Percentiles rank a stretch among this genome's conserved stretches.
phyloP scores from a whole-genome alignment of 768 basidiomycete species.

The Tricholoma flavovirens region DNA sequence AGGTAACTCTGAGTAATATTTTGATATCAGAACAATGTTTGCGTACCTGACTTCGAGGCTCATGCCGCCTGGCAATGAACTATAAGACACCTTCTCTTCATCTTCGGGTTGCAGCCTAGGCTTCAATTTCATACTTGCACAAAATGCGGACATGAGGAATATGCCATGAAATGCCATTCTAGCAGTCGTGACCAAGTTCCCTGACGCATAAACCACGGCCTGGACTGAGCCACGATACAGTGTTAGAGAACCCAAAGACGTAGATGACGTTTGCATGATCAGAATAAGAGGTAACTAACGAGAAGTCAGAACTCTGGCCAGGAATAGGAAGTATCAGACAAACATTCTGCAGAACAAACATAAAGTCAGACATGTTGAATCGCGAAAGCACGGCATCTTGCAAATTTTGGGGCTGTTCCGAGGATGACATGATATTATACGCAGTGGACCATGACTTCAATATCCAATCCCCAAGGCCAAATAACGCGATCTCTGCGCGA shows the following conservation, averaged over 20 bases:
- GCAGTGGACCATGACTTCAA: slow-evolving; percentile 70
- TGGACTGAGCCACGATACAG: slow-evolving; percentile 77
- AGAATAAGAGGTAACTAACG: slow-evolving; percentile 69
- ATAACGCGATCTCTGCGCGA: slow-evolving; percentile 78
- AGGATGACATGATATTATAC: slow-evolving; percentile 51
- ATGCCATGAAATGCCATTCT: slow-evolving; percentile 80
- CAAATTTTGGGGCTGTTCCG: slow-evolving; percentile 41
- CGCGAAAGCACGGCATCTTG: slow-evolving; percentile 45
- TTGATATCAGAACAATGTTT: slow-evolving; percentile 4
- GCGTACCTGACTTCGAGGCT: slow-evolving; percentile 65
- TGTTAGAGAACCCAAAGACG: slow-evolving; percentile 76
- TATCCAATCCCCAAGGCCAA: slow-evolving; percentile 83
- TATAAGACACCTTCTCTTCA: slow-evolving; percentile 46
- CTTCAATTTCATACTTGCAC: slow-evolving; percentile 65
- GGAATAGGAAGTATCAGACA: slow-evolving; percentile 23
- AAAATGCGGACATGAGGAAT: slow-evolving; percentile 84
- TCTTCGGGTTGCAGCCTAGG: slow-evolving; percentile 60
- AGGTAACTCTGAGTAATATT: slow-evolving; percentile 8
- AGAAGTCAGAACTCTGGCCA: slow-evolving; percentile 11
- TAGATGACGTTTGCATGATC: slow-evolving; percentile 62
- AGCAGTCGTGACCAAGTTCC: slow-evolving; percentile 55
- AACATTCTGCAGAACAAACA: slow-evolving; percentile 67
- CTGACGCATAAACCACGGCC: slow-evolving; percentile 59
- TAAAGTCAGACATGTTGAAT: slow-evolving; percentile 57
- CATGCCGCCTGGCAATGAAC: slow-evolving; percentile 48